Conservation (phyloP, 2,329 filamentous ascomycete species). For the Ceratocystiopsis brevicomis region DNA sequence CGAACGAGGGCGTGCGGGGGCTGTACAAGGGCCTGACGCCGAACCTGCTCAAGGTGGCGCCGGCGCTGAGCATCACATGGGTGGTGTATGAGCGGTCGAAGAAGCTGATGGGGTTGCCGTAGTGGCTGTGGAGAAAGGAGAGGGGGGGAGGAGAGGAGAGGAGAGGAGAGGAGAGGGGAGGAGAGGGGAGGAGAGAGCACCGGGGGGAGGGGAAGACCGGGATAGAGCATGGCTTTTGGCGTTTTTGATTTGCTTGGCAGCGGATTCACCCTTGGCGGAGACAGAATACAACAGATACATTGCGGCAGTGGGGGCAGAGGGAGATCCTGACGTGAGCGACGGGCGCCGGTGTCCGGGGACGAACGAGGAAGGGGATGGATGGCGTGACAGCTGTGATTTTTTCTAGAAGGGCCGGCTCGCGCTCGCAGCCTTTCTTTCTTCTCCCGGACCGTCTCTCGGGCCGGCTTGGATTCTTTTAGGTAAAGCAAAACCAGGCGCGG, state of each 20-base stretch:
- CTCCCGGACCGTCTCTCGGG: no score
- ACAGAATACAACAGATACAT: no score
- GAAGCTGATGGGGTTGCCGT: slow-evolving; percentile 40
- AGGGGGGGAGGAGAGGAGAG: background rate
- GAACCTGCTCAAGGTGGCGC: slow-evolving; percentile 89
- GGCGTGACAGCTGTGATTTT: no score
- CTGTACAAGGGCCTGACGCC: slow-evolving; percentile 91
- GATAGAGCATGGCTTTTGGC: slow-evolving; percentile 1
- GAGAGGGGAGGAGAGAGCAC: background rate
- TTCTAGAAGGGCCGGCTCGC: no score
- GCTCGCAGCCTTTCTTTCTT: no score
- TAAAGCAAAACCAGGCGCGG: no score
- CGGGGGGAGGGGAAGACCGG: background rate
- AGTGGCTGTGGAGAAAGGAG: slow-evolving; percentile 4
- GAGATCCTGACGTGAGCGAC: no score
- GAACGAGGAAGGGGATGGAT: no score
- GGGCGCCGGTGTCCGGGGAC: no score
- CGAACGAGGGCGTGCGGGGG: slow-evolving; percentile 65
- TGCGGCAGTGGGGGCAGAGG: no score
- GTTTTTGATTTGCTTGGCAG: background rate
- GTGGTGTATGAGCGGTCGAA: slow-evolving; percentile 87
- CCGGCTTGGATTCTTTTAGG: no score
- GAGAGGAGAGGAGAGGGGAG: background rate
- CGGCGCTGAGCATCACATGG: slow-evolving; percentile 88
- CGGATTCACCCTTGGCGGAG: no score